phyloP scores from a whole-genome alignment of 768 basidiomycete genomes.

The Russula abietina region DNA sequence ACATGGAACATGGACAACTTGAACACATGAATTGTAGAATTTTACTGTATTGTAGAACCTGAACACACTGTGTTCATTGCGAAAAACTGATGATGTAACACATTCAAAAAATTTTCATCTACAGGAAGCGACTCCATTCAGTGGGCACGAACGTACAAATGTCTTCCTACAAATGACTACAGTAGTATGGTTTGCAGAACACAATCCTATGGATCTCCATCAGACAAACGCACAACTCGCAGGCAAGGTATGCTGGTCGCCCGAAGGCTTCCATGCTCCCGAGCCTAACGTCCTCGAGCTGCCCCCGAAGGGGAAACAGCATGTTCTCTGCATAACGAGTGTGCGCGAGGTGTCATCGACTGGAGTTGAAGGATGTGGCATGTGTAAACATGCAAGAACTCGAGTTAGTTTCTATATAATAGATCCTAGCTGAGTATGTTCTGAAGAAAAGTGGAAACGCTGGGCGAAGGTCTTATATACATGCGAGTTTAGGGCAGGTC shows the following conservation, averaged over 20 bases:
- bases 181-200: background rate
- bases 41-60: too few species aligned
- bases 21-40: too few species aligned
- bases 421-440: conserved; percentile 42
- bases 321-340: conserved; percentile 40
- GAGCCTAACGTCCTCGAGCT: conserved; percentile 38
- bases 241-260: conserved; percentile 29
- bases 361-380: conserved; percentile 39
- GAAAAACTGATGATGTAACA: too few species aligned
- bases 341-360: conserved; percentile 35
- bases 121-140: too few species aligned
- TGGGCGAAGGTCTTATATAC: conserved; percentile 11
- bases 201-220: conserved; percentile 31
- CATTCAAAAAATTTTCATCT: too few species aligned
- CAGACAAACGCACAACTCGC: conserved; percentile 39
- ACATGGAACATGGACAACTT: too few species aligned
- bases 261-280: conserved; percentile 27
- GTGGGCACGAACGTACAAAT: background rate
- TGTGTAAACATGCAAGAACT: conserved; percentile 42
- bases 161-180: background rate
- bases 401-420: conserved; percentile 40
- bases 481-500: conserved; percentile 14
- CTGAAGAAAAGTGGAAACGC: conserved; percentile 29
- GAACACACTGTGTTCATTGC: too few species aligned
- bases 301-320: conserved; percentile 22